Evolutionary conservation across 83 land plant genomes (phyloP).

Genomic region (Diphasiastrum complanatum): DNA sequence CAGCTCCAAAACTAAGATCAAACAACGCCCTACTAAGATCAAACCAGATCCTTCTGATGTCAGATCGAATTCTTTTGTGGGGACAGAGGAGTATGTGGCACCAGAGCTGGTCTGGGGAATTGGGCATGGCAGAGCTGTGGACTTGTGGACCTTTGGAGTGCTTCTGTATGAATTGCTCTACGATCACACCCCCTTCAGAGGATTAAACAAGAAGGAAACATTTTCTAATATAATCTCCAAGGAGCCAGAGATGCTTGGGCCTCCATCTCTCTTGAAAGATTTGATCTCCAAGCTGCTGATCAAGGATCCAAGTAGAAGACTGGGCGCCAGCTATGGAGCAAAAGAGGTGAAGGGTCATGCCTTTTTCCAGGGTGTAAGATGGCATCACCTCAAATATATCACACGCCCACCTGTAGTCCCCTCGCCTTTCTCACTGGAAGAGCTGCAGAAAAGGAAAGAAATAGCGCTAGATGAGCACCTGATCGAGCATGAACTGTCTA

Average conservation of each 20-base stretch:
- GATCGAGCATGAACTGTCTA: no score
- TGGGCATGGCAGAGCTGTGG: conserved; percentile 68
- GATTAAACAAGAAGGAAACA: conserved; percentile 50
- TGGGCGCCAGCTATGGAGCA: conserved; percentile 43
- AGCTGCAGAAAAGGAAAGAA: no score
- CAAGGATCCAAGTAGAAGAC: conserved; percentile 53
- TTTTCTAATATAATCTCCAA: conserved; percentile 41
- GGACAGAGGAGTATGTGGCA: conserved; percentile 83
- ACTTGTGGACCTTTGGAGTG: conserved; percentile 77
- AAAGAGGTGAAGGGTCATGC: conserved; percentile 49
- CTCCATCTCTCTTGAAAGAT: conserved; percentile 40
- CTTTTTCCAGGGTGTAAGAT: conserved; percentile 54
- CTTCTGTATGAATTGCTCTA: conserved; percentile 71
- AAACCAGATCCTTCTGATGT: conserved; percentile 15
- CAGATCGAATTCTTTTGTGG: conserved; percentile 60
- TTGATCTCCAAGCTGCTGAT: conserved; percentile 44
- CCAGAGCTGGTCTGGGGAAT: conserved; percentile 57
- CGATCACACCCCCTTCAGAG: conserved; percentile 69
- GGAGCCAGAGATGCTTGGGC: conserved; percentile 46
- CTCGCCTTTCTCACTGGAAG: no score
- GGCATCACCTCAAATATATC: conserved; percentile 52
- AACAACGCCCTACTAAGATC: conserved; percentile 3
- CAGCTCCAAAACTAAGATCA: not conserved
- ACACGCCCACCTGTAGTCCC: conserved; percentile 55
- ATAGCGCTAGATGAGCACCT: no score